phyloP scores from a whole-genome alignment of 1,284 basidiomycete genomes.

The Fomitopsis palustris region DNA sequence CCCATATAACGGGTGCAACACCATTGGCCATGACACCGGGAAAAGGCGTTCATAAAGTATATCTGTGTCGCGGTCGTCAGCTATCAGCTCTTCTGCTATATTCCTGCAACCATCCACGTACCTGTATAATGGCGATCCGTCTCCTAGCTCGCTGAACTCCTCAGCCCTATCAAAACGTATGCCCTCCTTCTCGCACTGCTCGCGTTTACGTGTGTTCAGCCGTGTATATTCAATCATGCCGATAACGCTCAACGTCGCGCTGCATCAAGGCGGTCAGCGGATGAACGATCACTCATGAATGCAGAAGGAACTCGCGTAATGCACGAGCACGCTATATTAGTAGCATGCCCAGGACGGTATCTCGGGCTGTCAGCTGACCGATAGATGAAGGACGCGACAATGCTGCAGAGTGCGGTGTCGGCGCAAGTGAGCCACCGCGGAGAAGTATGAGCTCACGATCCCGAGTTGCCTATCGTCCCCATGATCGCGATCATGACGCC shows the following conservation, averaged over 20 bases:
- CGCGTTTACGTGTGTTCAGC: conserved; percentile 9
- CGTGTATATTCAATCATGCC: conserved; percentile 11
- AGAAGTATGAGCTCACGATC: conserved; percentile 27
- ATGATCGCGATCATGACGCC: conserved; percentile 64
- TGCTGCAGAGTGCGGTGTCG: background rate
- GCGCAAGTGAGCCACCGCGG: too few relatives aligned
- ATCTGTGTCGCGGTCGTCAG: background rate
- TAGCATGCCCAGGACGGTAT: conserved; percentile 14
- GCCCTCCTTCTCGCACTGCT: conserved; percentile 8
- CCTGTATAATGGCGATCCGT: conserved; percentile 15
- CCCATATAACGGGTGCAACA: too few relatives aligned
- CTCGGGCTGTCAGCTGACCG: conserved; percentile 12
- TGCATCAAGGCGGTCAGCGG: background rate
- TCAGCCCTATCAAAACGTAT: conserved; percentile 4
- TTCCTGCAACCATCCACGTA: background rate
- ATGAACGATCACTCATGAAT: background rate
- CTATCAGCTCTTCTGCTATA: background rate
- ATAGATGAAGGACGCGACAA: conserved; percentile 17
- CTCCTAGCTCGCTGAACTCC: conserved; percentile 12
- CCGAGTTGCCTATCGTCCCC: conserved; percentile 63
- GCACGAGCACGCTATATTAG: conserved; percentile 9
- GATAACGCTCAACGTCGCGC: conserved; percentile 3
- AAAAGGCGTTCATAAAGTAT: background rate
- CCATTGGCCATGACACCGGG: too few relatives aligned
- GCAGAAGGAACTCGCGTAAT: conserved; percentile 2